Base-by-base conservation (phyloP, 2,329 filamentous ascomycete species). In the Aspergillus bombycis region DNA sequence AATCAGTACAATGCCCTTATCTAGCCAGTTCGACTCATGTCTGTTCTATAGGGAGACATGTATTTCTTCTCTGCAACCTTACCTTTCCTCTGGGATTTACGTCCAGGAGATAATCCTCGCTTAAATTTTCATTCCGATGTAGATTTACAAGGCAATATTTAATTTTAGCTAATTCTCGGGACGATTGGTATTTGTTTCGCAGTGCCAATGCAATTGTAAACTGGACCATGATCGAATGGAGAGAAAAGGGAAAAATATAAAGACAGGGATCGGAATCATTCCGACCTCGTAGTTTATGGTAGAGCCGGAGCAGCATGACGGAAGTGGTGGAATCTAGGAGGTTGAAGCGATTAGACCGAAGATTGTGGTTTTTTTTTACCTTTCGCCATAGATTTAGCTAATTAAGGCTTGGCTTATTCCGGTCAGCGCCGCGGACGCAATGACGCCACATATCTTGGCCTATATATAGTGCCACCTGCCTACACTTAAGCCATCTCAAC, bases 181-280 rank as follows among this genome's bases (percentile, higher is more conserved):
- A 57, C 11, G 48, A 43, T n/a, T n/a, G 28, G 26, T 21, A 32
- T n/a, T 60, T 65, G 10, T 56, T 55, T 19, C 58, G 57, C 57
- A 65, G n/a, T n/a, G 63, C 63, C 6, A 65, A n/a, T 0, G 46
- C 54, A 32, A 65, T 58, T 41, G 63, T 60, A 23, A 65, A 63
- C 10, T 53, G 63, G n/a, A 63, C 63, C 12, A 61, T 59, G 21
- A 65, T 58, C 5, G 46, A 63, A 30, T 53, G 38, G 10, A 65
- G 57, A 4, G 58, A 57, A 23, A 65, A 65, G 10, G 63, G 63
- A 32, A 63, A 65, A 14, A 58, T 21, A 34, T 63, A 63, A 21
- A 65, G 58, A 55, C 61, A 65, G 1, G 61, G 58, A 32, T 21
- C 9, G 28, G 48, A 32, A 10, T 8, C 3, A 32, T 52, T 7